Conservation (phyloP, 2,329 filamentous ascomycete genomes). For the Polychaeton citri region DNA sequence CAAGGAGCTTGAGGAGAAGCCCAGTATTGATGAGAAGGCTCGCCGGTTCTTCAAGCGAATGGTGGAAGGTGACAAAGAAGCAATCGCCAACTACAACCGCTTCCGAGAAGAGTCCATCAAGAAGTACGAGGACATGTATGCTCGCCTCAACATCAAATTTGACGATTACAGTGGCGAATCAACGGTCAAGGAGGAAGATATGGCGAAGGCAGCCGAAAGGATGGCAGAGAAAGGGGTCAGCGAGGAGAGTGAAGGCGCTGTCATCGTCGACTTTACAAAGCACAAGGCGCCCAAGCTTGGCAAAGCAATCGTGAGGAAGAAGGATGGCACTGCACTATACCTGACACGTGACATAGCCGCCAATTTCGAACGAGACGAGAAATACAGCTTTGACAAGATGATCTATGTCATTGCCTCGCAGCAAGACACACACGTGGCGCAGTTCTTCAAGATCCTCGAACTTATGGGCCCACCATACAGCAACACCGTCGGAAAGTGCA, state of each 20-base stretch:
- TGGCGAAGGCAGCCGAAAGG: constrained; percentile 45
- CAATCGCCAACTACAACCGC: constrained; percentile 47
- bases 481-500: constrained; percentile 44
- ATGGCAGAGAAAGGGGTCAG: constrained; percentile 48
- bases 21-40: constrained; percentile 59
- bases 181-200: constrained; percentile 48
- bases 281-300: constrained; percentile 55
- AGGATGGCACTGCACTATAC: constrained; percentile 55
- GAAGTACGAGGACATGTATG: constrained; percentile 52
- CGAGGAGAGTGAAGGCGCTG: constrained; percentile 52
- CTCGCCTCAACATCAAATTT: constrained; percentile 50
- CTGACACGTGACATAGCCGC: constrained; percentile 57
- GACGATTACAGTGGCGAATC: constrained; percentile 59
- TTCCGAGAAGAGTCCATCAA: constrained; percentile 52
- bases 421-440: constrained; percentile 51
- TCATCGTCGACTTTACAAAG: constrained; percentile 57
- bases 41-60: constrained; percentile 58
- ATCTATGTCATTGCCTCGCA: constrained; percentile 53
- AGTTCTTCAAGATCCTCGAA: constrained; percentile 52
- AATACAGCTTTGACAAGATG: constrained; percentile 53
- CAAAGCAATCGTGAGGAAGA: constrained; percentile 52
- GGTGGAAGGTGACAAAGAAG: constrained; percentile 47
- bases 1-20: constrained; percentile 35
- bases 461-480: constrained; percentile 43
- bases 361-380: constrained; percentile 47